A percentile compares a stretch with the other conserved stretches of the same genome.
phyloP scores from a whole-genome alignment of 371 early-diverging fungal genomes.

The Mucor velutinosus region DNA sequence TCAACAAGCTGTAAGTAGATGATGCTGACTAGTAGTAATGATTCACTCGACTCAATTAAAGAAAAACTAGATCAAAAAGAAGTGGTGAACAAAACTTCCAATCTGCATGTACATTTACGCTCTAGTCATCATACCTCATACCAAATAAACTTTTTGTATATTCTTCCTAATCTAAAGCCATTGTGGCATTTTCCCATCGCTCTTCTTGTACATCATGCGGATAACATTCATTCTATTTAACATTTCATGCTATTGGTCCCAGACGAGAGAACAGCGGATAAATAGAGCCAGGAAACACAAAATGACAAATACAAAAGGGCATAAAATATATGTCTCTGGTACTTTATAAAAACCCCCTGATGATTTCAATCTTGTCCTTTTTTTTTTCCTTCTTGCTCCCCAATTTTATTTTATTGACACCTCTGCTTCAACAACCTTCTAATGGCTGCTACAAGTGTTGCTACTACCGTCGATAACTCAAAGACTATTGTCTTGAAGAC shows the following conservation, averaged over 20 bases:
- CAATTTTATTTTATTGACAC: neutral
- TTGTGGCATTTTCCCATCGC: neutral
- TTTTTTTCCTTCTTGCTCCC: neutral
- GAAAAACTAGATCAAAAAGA: constrained; percentile 19
- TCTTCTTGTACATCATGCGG: neutral
- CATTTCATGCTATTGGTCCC: constrained; percentile 5
- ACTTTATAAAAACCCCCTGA: neutral
- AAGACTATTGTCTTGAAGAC: neutral
- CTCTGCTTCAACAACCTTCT: neutral
- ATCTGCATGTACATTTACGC: neutral
- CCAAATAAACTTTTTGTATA: neutral
- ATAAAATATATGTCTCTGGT: neutral
- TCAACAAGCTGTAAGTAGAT: constrained; percentile 49
- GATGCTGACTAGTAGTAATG: neutral
- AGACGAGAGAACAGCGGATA: neutral
- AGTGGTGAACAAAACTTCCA: constrained; percentile 10
- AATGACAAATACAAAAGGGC: neutral
- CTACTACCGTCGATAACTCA: neutral
- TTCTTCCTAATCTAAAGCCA: neutral
- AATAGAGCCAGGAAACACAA: neutral
- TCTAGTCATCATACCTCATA: neutral
- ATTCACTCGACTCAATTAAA: neutral
- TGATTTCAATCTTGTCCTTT: neutral
- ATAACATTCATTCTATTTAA: neutral
- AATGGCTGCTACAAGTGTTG: neutral